Evolutionary conservation across 148 eudicot genomes (phyloP).

Genomic region (Chenopodium formosanum): DNA sequence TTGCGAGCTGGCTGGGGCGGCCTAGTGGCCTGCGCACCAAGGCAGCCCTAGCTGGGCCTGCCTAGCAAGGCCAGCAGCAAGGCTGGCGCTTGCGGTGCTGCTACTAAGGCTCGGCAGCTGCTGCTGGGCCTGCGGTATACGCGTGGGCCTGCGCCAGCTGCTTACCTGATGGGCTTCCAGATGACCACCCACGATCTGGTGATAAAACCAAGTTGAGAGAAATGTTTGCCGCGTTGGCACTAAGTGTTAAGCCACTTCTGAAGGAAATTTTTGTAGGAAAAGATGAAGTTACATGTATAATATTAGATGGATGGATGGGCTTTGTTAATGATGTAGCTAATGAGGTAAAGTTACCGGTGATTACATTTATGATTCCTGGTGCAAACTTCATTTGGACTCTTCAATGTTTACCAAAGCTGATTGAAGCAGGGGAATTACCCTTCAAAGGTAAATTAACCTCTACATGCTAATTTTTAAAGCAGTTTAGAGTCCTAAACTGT

Average conservation of each 20-base stretch:
- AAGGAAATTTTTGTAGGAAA: conserved; percentile 20
- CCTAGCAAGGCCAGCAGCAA: no score
- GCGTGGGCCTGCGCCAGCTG: no score
- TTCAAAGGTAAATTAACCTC: conserved; percentile 12
- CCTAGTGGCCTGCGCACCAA: no score
- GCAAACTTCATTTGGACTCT: conserved; percentile 29
- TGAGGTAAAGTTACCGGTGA: conserved; percentile 25
- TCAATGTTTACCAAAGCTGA: conserved; percentile 24
- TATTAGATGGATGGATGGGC: conserved; percentile 21
- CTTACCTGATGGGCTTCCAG: conserved; percentile 27
- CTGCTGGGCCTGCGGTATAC: no score
- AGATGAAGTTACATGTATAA: conserved; percentile 22
- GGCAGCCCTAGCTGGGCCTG: no score
- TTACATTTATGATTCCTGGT: conserved; percentile 23
- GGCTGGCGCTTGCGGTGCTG: no score
- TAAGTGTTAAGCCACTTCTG: conserved; percentile 16
- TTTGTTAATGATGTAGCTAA: conserved; percentile 26
- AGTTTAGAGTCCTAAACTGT: no score
- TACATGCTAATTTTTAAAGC: not conserved
- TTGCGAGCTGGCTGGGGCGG: no score
- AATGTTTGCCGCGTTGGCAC: conserved; percentile 3
- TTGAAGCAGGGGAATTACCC: conserved; percentile 30
- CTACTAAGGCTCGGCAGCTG: no score
- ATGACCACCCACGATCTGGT: conserved; percentile 29
- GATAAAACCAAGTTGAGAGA: conserved; percentile 12